Conservation (phyloP, 1,284 basidiomycete genomes). For the Ceratobasidium sp. region DNA sequence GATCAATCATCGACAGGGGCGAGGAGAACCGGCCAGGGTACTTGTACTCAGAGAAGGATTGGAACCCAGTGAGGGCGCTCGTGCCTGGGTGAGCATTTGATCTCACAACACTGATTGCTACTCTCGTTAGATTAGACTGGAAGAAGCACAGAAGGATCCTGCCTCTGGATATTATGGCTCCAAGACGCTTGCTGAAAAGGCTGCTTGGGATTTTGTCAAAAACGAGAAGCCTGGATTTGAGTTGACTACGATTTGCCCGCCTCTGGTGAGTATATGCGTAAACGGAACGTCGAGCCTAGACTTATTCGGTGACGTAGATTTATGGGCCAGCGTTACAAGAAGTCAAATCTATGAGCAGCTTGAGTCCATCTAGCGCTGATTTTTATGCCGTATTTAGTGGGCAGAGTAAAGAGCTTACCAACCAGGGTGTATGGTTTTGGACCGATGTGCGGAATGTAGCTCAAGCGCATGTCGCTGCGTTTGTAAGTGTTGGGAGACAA, state of each 20-base stretch:
- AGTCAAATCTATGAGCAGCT: slow-evolving; percentile 3
- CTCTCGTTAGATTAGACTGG: slow-evolving; percentile 15
- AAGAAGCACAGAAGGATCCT: slow-evolving; percentile 33
- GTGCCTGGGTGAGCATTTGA: slow-evolving; percentile 13
- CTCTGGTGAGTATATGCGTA: slow-evolving; percentile 34
- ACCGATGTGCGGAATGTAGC: slow-evolving; percentile 24
- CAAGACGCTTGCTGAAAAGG: slow-evolving; percentile 46
- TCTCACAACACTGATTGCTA: slow-evolving; percentile 1
- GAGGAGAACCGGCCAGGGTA: slow-evolving; percentile 41
- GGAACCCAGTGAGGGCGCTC: slow-evolving; percentile 48
- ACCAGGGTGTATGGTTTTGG: slow-evolving; percentile 5
- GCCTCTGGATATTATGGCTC: slow-evolving; percentile 44
- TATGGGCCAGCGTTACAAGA: slow-evolving; percentile 24
- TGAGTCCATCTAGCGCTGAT: slow-evolving; percentile 4
- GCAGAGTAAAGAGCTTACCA: slow-evolving; percentile 10
- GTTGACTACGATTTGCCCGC: slow-evolving; percentile 40
- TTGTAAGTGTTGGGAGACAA: neutral
- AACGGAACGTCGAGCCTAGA: neutral
- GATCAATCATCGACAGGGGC: slow-evolving; percentile 44
- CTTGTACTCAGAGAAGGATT: slow-evolving; percentile 46
- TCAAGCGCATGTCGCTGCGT: slow-evolving; percentile 11
- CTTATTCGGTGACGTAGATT: neutral
- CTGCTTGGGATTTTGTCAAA: slow-evolving; percentile 42
- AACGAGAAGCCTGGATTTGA: slow-evolving; percentile 41
- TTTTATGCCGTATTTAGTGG: slow-evolving; percentile 26